A percentile compares a stretch with the other conserved stretches of the same genome.
Conservation (phyloP, 768 basidiomycete genomes). For the Leccinum rimulosum region DNA sequence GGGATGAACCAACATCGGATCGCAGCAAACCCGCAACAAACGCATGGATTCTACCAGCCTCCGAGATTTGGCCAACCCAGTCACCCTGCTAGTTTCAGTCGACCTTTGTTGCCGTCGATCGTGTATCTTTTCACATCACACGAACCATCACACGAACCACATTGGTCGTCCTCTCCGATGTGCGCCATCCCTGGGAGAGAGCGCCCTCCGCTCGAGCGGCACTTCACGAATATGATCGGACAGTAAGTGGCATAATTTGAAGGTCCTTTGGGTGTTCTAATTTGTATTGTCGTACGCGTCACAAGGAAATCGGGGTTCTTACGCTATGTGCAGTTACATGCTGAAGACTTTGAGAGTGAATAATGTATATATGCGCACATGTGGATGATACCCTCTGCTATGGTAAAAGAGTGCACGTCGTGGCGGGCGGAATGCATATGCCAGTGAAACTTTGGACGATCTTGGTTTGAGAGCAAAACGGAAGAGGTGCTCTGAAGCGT, state of each 20-base stretch:
- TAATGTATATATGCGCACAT: neutral
- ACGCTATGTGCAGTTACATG: slow-evolving; percentile 38
- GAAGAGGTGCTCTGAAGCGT: too few species aligned
- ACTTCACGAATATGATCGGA: slow-evolving; percentile 30
- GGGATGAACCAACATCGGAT: slow-evolving; percentile 14
- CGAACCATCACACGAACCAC: slow-evolving; percentile 32
- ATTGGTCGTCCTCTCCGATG: slow-evolving; percentile 39
- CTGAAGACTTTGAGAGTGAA: slow-evolving; percentile 33
- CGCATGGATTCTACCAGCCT: slow-evolving; percentile 17
- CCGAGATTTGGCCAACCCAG: slow-evolving; percentile 4
- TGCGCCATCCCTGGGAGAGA: slow-evolving; percentile 19
- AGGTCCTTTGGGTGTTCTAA: slow-evolving; percentile 1
- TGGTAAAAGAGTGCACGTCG: neutral
- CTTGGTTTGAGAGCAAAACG: too few species aligned
- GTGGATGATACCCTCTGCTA: neutral
- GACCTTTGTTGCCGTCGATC: slow-evolving; percentile 35
- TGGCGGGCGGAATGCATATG: neutral
- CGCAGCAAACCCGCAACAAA: slow-evolving; percentile 10
- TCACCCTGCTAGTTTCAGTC: slow-evolving; percentile 15
- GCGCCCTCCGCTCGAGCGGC: slow-evolving; percentile 19
- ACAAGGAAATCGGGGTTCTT: slow-evolving; percentile 36
- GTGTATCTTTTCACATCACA: slow-evolving; percentile 44
- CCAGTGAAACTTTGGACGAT: too few species aligned
- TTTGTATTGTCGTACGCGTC: neutral
- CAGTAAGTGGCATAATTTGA: slow-evolving; percentile 22